phyloP scores from a whole-genome alignment of 2,329 filamentous ascomycete genomes.

The Dothiorella sarmentorum region DNA sequence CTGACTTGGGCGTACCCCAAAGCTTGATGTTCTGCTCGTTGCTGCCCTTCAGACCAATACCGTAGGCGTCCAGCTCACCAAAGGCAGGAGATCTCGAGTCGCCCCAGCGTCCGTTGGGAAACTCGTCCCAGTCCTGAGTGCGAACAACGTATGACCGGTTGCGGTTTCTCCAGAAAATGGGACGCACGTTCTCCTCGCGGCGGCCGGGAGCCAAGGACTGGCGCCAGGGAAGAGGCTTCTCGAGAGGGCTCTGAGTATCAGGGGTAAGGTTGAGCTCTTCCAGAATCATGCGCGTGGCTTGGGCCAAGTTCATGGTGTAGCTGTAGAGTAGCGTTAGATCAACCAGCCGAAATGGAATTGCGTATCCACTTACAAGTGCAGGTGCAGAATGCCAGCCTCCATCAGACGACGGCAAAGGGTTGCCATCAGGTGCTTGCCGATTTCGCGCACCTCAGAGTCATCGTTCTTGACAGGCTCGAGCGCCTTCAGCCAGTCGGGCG shows the following conservation, averaged over 20 bases:
- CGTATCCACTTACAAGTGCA: constrained; percentile 68
- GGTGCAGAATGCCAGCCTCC: constrained; percentile 74
- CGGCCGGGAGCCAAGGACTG: constrained; percentile 87
- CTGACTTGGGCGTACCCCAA: constrained; percentile 80
- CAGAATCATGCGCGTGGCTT: constrained; percentile 88
- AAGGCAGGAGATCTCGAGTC: constrained; percentile 95
- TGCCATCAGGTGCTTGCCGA: constrained; percentile 82
- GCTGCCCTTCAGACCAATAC: constrained; percentile 86
- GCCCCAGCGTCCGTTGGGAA: constrained; percentile 97
- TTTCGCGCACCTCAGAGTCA: constrained; percentile 84
- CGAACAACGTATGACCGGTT: constrained; percentile 93
- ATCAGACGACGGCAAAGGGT: constrained; percentile 87
- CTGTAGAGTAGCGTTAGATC: constrained; percentile 29
- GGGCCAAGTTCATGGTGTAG: constrained; percentile 98
- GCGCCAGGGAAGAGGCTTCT: constrained; percentile 93
- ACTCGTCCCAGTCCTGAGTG: constrained; percentile 98
- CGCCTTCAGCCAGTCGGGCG: constrained; percentile 72
- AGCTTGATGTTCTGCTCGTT: constrained; percentile 95
- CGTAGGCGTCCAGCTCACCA: constrained; percentile 90
- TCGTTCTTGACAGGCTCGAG: constrained; percentile 96
- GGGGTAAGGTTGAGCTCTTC: constrained; percentile 85
- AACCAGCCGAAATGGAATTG: constrained; percentile 7
- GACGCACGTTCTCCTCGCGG: constrained; percentile 89
- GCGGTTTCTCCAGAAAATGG: constrained; percentile 97
- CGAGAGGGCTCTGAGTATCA: constrained; percentile 70